Percentiles rank a stretch among this genome's conserved stretches.
phyloP scores from a whole-genome alignment of 2,329 filamentous ascomycete species.

The Epichloe elymi region DNA sequence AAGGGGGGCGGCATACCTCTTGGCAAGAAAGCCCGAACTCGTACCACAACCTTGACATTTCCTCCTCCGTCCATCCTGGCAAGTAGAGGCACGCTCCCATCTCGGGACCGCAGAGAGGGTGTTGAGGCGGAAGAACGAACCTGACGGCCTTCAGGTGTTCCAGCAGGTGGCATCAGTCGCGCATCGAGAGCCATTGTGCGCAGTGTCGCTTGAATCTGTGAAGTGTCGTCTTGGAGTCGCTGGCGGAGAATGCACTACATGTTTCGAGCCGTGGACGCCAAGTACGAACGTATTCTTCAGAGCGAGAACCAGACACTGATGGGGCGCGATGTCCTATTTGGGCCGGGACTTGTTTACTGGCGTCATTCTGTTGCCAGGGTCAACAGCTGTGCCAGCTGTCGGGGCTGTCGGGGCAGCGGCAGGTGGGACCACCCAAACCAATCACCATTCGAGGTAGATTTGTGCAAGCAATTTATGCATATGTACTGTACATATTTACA shows the following conservation, averaged over 20 bases:
- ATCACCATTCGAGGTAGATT: not conserved
- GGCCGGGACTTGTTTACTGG: slow-evolving; percentile 21
- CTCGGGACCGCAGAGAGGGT: slow-evolving; percentile 61
- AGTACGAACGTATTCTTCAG: not conserved
- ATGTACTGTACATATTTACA: not conserved
- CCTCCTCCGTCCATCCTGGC: slow-evolving; percentile 50
- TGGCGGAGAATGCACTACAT: slow-evolving; percentile 28
- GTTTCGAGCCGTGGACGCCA: slow-evolving; percentile 3
- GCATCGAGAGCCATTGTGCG: slow-evolving; percentile 28
- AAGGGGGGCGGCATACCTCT: slow-evolving; percentile 38
- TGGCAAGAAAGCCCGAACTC: slow-evolving; percentile 66
- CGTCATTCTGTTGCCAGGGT: slow-evolving; percentile 22
- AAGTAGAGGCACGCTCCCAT: slow-evolving; percentile 47
- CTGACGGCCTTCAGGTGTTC: slow-evolving; percentile 20
- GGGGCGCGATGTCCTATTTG: not conserved
- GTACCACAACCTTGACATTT: slow-evolving; percentile 72
- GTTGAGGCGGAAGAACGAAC: slow-evolving; percentile 61
- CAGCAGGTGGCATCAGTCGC: slow-evolving; percentile 32
- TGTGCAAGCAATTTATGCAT: not conserved
- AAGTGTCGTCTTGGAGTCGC: slow-evolving; percentile 26
- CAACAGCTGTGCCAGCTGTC: slow-evolving; percentile 6
- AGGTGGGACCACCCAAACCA: not conserved
- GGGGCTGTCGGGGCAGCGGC: not conserved
- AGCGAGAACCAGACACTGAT: not conserved
- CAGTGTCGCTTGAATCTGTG: slow-evolving; percentile 26